Evolutionary conservation across 371 early-diverging fungal genomes (phyloP).

Genomic region (Zancudomyces culisetae): DNA sequence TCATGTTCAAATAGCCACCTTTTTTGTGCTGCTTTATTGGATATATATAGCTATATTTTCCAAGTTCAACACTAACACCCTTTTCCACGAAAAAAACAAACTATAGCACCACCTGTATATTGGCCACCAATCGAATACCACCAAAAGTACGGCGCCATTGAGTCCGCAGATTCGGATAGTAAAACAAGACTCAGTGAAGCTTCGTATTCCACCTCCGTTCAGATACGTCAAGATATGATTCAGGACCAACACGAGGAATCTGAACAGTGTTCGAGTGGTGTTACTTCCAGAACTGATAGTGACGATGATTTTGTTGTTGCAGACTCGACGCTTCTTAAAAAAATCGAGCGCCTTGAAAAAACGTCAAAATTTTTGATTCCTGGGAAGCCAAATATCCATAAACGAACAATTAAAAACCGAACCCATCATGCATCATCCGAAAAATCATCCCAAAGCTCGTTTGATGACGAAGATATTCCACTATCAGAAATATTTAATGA

Average conservation of each 20-base stretch:
- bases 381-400: not conserved
- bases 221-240: not conserved
- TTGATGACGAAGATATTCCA: not conserved
- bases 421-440: not conserved
- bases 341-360: not conserved
- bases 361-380: not conserved
- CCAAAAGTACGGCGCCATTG: no score
- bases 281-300: not conserved
- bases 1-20: no score
- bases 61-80: no score
- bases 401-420: not conserved
- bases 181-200: not conserved
- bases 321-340: not conserved
- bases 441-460: no score
- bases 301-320: not conserved
- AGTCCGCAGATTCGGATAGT: no score
- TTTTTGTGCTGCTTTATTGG: no score
- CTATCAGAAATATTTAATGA: not conserved
- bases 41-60: no score
- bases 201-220: not conserved
- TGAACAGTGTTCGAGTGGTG: not conserved
- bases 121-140: slow-evolving; percentile 4
- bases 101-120: slow-evolving; percentile 2
- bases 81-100: no score
- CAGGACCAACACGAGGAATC: not conserved